phyloP scores from a whole-genome alignment of 139 green algal genomes.

The Dunaliella primolecta region DNA sequence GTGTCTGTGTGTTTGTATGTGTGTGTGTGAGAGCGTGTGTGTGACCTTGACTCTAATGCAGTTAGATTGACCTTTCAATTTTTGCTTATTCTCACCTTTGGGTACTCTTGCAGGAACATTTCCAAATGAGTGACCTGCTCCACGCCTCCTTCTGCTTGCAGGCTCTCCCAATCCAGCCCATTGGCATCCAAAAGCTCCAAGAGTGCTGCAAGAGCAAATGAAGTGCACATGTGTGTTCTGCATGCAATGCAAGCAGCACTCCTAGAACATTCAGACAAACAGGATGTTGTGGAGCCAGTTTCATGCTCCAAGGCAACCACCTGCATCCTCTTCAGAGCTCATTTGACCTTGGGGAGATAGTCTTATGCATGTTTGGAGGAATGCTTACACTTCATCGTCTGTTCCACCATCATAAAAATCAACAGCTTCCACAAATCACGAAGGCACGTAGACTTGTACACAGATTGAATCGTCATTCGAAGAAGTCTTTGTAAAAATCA shows the following conservation, averaged over 20 bases:
- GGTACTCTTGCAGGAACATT: constrained; percentile 70
- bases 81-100: too few relatives aligned
- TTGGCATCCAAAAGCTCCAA: constrained; percentile 53
- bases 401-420: too few relatives aligned
- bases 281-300: neutral
- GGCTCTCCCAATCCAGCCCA: constrained; percentile 32
- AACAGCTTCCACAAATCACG: too few relatives aligned
- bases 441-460: neutral
- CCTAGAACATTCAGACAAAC: neutral
- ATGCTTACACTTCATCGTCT: too few relatives aligned
- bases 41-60: too few relatives aligned
- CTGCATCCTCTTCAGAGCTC: neutral
- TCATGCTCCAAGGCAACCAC: neutral
- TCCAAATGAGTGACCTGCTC: constrained; percentile 51
- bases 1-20: too few relatives aligned
- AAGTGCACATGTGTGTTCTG: neutral
- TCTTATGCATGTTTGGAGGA: too few relatives aligned
- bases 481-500: too few relatives aligned
- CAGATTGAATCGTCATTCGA: neutral
- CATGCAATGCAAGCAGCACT: neutral
- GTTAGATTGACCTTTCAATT: too few relatives aligned
- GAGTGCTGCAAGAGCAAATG: constrained; percentile 19
- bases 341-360: neutral
- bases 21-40: too few relatives aligned
- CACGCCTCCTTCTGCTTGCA: neutral